phyloP scores from a whole-genome alignment of 2,329 filamentous ascomycete species.

The Pseudogymnoascus sp. region DNA sequence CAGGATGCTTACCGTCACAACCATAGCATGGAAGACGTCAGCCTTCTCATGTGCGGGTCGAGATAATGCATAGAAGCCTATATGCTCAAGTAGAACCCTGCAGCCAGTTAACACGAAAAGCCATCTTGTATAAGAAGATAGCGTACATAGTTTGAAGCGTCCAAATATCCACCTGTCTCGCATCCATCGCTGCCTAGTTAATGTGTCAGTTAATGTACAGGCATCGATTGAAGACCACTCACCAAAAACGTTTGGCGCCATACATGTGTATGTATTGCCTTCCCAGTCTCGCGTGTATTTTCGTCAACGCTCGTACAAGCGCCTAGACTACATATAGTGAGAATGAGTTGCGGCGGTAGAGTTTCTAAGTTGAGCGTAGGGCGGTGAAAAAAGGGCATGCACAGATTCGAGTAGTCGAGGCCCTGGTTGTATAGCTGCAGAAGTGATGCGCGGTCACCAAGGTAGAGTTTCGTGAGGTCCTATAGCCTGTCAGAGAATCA shows the following conservation, averaged over 20 bases:
- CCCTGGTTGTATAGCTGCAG: slow-evolving; percentile 9
- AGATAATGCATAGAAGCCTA: slow-evolving; percentile 19
- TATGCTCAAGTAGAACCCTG: slow-evolving; percentile 20
- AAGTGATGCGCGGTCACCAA: slow-evolving; percentile 1
- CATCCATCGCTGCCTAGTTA: slow-evolving; percentile 5
- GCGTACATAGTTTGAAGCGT: slow-evolving; percentile 19
- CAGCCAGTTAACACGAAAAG: neutral
- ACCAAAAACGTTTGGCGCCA: slow-evolving; percentile 9
- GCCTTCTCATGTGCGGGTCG: slow-evolving; percentile 21
- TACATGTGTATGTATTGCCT: slow-evolving; percentile 10
- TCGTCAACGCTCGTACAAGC: slow-evolving; percentile 14
- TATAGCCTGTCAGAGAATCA: neutral
- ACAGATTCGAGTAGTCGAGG: slow-evolving; percentile 20
- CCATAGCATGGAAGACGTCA: slow-evolving; percentile 20
- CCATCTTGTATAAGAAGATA: neutral
- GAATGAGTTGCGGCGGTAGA: slow-evolving; percentile 14
- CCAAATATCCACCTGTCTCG: slow-evolving; percentile 18
- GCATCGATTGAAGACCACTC: neutral
- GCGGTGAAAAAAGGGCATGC: slow-evolving; percentile 20
- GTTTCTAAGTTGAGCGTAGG: slow-evolving; percentile 17
- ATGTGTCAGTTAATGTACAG: neutral
- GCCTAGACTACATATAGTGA: slow-evolving; percentile 19
- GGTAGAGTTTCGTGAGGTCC: neutral
- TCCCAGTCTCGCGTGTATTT: slow-evolving; percentile 1
- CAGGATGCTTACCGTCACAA: slow-evolving; percentile 18